phyloP scores from a whole-genome alignment of 441 rosid genomes.

The Pelargonium cotyledonis region DNA sequence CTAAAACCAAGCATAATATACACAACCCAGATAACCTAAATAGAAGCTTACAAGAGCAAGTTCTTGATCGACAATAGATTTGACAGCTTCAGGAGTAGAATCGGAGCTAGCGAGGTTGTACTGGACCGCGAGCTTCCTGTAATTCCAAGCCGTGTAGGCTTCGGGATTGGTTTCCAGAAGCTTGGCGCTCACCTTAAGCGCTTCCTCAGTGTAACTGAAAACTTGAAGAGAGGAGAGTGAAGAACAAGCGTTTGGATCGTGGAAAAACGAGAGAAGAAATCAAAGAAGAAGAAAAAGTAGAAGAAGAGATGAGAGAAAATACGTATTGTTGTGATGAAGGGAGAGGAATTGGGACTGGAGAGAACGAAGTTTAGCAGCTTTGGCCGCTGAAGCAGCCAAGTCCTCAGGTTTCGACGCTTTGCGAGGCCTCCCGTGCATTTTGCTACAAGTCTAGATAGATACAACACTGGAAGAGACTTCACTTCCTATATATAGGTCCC shows the following conservation, averaged over 20 bases:
- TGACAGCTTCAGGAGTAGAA: constrained; percentile 38
- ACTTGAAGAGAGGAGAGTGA: not conserved
- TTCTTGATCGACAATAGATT: constrained; percentile 56
- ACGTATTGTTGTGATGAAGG: constrained; percentile 48
- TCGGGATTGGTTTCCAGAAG: constrained; percentile 82
- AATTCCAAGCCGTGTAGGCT: constrained; percentile 85
- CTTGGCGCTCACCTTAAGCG: constrained; percentile 63
- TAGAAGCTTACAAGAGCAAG: constrained; percentile 49
- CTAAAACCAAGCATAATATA: not conserved
- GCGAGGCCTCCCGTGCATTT: constrained; percentile 90
- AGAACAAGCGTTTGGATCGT: not conserved
- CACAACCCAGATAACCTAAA: not conserved
- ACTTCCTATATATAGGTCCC: not conserved
- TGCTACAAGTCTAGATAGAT: constrained; percentile 1
- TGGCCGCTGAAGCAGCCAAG: constrained; percentile 51
- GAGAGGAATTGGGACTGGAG: constrained; percentile 62
- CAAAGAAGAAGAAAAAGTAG: no score
- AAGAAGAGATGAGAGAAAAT: no score
- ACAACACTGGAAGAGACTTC: not conserved
- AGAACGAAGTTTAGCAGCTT: constrained; percentile 53
- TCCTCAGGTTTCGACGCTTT: constrained; percentile 55
- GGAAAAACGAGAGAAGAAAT: not conserved
- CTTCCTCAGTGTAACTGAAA: constrained; percentile 70
- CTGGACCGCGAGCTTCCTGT: constrained; percentile 69
- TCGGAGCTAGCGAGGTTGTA: constrained; percentile 32